These are phyloP conservation scores for Coniferiporia sulphurascens DNA, from an alignment of 1,284 basidiomycete genomes.

Conservation along the genomic window DNA sequence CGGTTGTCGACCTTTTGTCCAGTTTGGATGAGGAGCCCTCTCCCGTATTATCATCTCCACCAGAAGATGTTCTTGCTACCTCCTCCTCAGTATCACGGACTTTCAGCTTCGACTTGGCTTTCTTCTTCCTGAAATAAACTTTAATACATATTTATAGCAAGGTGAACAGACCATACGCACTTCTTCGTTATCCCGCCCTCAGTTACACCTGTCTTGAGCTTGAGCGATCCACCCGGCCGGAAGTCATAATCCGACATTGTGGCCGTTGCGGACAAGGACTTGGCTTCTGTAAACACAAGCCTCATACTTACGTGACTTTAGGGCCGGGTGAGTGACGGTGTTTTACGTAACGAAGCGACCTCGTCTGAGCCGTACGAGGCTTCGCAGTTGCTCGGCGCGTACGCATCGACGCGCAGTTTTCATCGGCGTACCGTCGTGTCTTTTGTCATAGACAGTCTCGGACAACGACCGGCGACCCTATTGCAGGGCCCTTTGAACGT, in stretches of 20 bases:
- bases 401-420: background rate
- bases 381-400: background rate
- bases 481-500: conserved; percentile 1
- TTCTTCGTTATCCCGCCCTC: conserved; percentile 79
- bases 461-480: background rate
- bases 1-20: conserved; percentile 53
- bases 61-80: background rate
- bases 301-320: background rate
- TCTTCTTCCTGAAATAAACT: conserved; percentile 58
- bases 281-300: background rate
- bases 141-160: conserved; percentile 2
- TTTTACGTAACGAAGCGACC: background rate
- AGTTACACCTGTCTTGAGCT: conserved; percentile 79
- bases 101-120: conserved; percentile 45
- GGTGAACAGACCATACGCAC: no score
- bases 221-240: conserved; percentile 83
- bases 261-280: conserved; percentile 16
- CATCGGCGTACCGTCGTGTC: background rate
- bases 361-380: no score
- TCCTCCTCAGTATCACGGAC: conserved; percentile 43
- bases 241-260: conserved; percentile 81
- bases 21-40: conserved; percentile 49
- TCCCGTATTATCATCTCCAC: conserved; percentile 37
- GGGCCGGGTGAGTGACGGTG: background rate
- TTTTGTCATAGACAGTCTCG: background rate